Evolutionary conservation across 768 basidiomycete genomes (phyloP), one percentile per base, ranked within the genome.

Genomic region (Boletus vinaceobasis): DNA sequence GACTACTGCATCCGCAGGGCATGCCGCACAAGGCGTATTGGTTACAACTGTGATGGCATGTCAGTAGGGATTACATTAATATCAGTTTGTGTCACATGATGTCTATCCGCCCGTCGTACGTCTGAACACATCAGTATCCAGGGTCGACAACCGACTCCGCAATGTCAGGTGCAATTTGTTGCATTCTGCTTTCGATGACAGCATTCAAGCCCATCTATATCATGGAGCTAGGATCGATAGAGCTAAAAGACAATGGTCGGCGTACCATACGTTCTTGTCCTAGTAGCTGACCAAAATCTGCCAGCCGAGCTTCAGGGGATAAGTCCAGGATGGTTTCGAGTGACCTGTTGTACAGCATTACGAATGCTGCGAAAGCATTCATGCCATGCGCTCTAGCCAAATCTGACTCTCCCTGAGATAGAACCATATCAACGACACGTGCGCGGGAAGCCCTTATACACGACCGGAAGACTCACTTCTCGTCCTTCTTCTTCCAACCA

Each of bases 321-420:
- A 79, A 67, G 14, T 79, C 74, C 26, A 91, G 61, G 61, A 89
- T 82, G 4, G 80, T 75, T 15, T 84, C 77, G 7, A 87, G 61
- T 5, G 75, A 71, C 7, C 75, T 73, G 53, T 82, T 78, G 49
- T 76, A 81, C 2, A 90, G 70, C 53, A 91, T 77, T 4, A 85
- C 69, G n/a, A 80, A 77, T 7, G 89, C 83, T 1, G 83, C 82
- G 64, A 89, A 88, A 7, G 74, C 70, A 54, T 91, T 91, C 81
- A 91, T 84, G 15, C 86, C 85, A 6, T 75, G 71, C 9, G 82
- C 73, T 1, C 68, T 64, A 0, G 81, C 78, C 45, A 92, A 71
- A 59, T 82, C 77, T 27, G 73, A 72, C 58, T 90, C 88, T 35
- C 83, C 82, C 87, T 89, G 64, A 23, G 35, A 48, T 50, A 9